Evolutionary conservation across 2,329 filamentous ascomycete species (phyloP).

Genomic region (Penicillium sclerotigenum): DNA sequence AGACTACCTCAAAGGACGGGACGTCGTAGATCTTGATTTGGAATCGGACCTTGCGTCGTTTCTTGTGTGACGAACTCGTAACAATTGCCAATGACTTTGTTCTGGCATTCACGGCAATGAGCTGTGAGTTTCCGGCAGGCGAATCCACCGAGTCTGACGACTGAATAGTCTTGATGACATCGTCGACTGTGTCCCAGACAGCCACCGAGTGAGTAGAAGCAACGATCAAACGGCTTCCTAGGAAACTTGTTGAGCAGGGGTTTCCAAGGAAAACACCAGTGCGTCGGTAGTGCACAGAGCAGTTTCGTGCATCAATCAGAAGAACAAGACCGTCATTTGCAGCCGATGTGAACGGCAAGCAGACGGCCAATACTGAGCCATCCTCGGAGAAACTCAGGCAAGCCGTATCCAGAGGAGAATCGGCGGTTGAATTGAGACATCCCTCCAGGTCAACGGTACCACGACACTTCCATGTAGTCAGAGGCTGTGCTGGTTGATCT

Average conservation of each 20-base stretch:
- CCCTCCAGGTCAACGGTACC: slow-evolving; percentile 52
- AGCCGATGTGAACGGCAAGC: slow-evolving; percentile 39
- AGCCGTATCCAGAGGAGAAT: slow-evolving; percentile 51
- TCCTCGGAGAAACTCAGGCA: slow-evolving; percentile 77
- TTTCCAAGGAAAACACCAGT: slow-evolving; percentile 64
- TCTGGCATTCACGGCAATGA: slow-evolving; percentile 65
- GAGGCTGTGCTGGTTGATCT: slow-evolving; percentile 41
- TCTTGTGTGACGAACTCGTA: slow-evolving; percentile 45
- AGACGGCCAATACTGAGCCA: slow-evolving; percentile 74
- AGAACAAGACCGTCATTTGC: slow-evolving; percentile 63
- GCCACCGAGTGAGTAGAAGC: slow-evolving; percentile 66
- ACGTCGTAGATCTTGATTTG: slow-evolving; percentile 65
- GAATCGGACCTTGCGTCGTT: slow-evolving; percentile 45
- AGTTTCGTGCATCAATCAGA: slow-evolving; percentile 70
- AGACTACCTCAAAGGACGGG: slow-evolving; percentile 57
- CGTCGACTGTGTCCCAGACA: slow-evolving; percentile 80
- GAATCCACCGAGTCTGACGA: slow-evolving; percentile 43
- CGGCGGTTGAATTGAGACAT: slow-evolving; percentile 20
- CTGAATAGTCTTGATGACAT: slow-evolving; percentile 67
- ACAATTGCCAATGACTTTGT: slow-evolving; percentile 66
- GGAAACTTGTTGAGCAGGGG: slow-evolving; percentile 65
- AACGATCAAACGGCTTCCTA: slow-evolving; percentile 71
- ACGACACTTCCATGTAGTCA: slow-evolving; percentile 73
- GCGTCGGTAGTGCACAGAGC: slow-evolving; percentile 63
- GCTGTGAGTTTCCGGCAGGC: slow-evolving; percentile 17